Conservation (phyloP, 2,329 filamentous ascomycete species). For the Cladophialophora immunda region DNA sequence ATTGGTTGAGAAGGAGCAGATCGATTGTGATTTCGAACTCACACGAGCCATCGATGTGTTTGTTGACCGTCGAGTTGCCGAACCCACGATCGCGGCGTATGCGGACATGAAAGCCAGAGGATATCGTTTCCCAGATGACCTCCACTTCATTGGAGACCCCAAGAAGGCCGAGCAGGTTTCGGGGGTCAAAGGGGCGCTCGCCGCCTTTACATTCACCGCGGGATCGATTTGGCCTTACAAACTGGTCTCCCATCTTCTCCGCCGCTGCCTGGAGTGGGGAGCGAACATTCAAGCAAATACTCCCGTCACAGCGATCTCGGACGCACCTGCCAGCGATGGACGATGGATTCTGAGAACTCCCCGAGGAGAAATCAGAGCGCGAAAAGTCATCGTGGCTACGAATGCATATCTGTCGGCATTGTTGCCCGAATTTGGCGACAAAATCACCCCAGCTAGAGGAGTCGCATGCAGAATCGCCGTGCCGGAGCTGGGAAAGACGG, state of each 20-base stretch:
- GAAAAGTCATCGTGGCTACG: slow-evolving; percentile 76
- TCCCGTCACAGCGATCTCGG: slow-evolving; percentile 49
- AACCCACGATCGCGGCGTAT: slow-evolving; percentile 45
- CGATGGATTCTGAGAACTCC: slow-evolving; percentile 74
- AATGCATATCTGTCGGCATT: slow-evolving; percentile 85
- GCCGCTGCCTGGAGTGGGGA: slow-evolving; percentile 62
- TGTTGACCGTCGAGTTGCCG: slow-evolving; percentile 44
- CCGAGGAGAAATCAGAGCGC: slow-evolving; percentile 71
- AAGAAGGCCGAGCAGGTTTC: slow-evolving; percentile 41
- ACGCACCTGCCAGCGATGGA: slow-evolving; percentile 37
- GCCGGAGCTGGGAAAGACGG: slow-evolving; percentile 36
- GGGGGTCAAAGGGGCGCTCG: slow-evolving; percentile 49
- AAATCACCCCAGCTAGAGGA: slow-evolving; percentile 80
- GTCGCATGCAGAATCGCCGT: slow-evolving; percentile 56
- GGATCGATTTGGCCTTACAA: slow-evolving; percentile 73
- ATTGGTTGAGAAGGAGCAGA: slow-evolving; percentile 50
- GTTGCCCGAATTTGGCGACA: slow-evolving; percentile 71
- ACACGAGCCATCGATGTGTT: slow-evolving; percentile 52
- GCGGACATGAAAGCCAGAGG: slow-evolving; percentile 43
- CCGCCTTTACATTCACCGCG: slow-evolving; percentile 47
- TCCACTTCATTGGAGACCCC: slow-evolving; percentile 39
- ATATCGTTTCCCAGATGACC: slow-evolving; percentile 43
- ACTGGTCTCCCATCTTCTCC: slow-evolving; percentile 75
- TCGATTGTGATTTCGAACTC: slow-evolving; percentile 55
- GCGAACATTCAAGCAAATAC: slow-evolving; percentile 65